Conservation (phyloP, 75 land plant species). For the Pinus taeda region DNA sequence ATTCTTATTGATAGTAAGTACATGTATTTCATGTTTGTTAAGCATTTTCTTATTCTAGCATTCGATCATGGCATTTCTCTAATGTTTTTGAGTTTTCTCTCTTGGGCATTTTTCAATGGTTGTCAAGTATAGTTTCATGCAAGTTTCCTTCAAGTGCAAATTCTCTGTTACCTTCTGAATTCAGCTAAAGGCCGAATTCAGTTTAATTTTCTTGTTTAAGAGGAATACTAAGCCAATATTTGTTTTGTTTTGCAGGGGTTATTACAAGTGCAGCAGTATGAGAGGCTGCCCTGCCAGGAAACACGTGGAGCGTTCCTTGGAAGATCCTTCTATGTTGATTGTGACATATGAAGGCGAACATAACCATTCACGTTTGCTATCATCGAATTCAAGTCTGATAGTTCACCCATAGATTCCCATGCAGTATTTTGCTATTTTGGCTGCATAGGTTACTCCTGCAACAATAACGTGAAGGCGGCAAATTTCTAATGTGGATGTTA, state of each 20-base stretch:
- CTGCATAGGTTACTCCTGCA: background rate
- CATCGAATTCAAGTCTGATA: slow-evolving; percentile 7
- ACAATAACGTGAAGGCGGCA: background rate
- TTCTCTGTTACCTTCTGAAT: too few relatives aligned
- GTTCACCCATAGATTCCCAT: slow-evolving; percentile 5
- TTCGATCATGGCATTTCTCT: background rate
- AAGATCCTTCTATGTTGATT: slow-evolving; percentile 46
- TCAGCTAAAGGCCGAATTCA: too few relatives aligned
- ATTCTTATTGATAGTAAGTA: too few relatives aligned
- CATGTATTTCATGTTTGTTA: too few relatives aligned
- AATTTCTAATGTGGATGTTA: slow-evolving; percentile 1
- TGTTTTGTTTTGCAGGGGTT: slow-evolving; percentile 37
- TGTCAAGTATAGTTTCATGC: background rate
- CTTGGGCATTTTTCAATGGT: background rate
- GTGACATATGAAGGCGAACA: slow-evolving; percentile 65
- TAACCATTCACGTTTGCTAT: slow-evolving; percentile 4
- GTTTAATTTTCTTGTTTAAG: too few relatives aligned
- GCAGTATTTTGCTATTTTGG: slow-evolving; percentile 2
- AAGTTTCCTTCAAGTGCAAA: background rate
- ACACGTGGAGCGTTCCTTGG: slow-evolving; percentile 49
- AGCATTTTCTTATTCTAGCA: background rate
- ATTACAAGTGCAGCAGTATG: slow-evolving; percentile 60
- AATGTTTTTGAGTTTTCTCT: background rate
- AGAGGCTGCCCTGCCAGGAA: slow-evolving; percentile 58
- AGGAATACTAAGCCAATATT: background rate